Conservation (phyloP, 768 basidiomycete genomes). For the Russula lepida region DNA sequence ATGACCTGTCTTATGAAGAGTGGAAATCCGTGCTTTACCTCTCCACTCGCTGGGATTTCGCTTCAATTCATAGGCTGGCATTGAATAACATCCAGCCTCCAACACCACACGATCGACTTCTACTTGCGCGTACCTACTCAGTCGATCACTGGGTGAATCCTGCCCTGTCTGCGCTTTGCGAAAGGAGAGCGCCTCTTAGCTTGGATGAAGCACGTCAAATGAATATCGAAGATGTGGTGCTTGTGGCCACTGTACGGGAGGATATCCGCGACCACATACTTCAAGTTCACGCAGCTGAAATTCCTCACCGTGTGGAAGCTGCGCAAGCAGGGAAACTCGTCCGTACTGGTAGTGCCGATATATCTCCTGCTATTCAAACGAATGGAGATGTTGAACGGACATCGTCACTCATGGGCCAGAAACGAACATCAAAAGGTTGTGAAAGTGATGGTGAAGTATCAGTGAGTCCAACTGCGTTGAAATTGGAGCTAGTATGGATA, state of each 20-base stretch:
- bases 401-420: neutral
- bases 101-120: slow-evolving; percentile 3
- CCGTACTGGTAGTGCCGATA: too few species aligned
- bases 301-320: neutral
- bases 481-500: neutral
- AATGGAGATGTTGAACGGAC: neutral
- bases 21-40: slow-evolving; percentile 26
- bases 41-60: slow-evolving; percentile 27
- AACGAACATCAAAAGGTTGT: neutral
- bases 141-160: slow-evolving; percentile 11
- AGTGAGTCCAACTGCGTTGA: neutral
- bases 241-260: neutral
- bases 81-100: neutral
- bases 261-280: neutral
- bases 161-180: slow-evolving; percentile 9
- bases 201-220: neutral
- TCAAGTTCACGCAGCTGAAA: neutral
- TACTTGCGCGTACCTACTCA: slow-evolving; percentile 1
- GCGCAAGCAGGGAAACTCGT: neutral
- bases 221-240: slow-evolving; percentile 6
- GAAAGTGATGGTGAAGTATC: neutral
- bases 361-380: neutral
- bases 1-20: slow-evolving; percentile 16
- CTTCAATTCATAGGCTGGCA: slow-evolving; percentile 20
- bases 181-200: neutral